Percentiles rank a stretch among this genome's conserved stretches.
phyloP scores from a whole-genome alignment of 2,329 filamentous ascomycete species.

The Claviceps cyperi region DNA sequence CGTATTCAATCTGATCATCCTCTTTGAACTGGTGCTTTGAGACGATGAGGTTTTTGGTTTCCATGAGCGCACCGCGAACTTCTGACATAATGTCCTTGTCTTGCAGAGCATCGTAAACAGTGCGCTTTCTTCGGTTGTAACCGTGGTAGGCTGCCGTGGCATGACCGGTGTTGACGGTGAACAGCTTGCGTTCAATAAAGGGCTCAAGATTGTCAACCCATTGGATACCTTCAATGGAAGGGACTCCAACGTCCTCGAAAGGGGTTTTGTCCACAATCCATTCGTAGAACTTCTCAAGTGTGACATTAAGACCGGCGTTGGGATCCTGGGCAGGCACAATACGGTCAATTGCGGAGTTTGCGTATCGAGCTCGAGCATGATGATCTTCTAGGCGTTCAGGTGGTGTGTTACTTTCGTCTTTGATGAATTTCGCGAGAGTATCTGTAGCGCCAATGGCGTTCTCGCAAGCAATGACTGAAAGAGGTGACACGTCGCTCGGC shows the following conservation, averaged over 20 bases:
- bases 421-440: conserved; percentile 70
- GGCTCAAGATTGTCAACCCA: conserved; percentile 85
- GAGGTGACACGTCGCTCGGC: conserved; percentile 44
- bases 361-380: conserved; percentile 66
- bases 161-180: conserved; percentile 97
- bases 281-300: conserved; percentile 97
- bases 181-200: conserved; percentile 98
- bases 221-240: conserved; percentile 74
- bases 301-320: conserved; percentile 72
- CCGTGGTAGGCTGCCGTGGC: conserved; percentile 94
- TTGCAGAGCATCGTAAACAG: conserved; percentile 76
- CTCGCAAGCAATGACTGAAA: conserved; percentile 94
- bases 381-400: conserved; percentile 53
- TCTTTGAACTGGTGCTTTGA: conserved; percentile 68
- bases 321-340: conserved; percentile 86
- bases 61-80: conserved; percentile 64
- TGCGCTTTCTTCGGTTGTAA: conserved; percentile 71
- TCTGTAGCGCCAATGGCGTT: conserved; percentile 94
- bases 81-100: conserved; percentile 67
- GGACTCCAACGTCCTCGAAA: conserved; percentile 52
- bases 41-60: conserved; percentile 78
- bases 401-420: conserved; percentile 56
- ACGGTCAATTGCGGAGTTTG: conserved; percentile 96
- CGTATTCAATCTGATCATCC: conserved; percentile 70
- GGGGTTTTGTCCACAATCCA: conserved; percentile 90